Conservation (phyloP, 441 rosid genomes). For the Bruguiera hainesii region DNA sequence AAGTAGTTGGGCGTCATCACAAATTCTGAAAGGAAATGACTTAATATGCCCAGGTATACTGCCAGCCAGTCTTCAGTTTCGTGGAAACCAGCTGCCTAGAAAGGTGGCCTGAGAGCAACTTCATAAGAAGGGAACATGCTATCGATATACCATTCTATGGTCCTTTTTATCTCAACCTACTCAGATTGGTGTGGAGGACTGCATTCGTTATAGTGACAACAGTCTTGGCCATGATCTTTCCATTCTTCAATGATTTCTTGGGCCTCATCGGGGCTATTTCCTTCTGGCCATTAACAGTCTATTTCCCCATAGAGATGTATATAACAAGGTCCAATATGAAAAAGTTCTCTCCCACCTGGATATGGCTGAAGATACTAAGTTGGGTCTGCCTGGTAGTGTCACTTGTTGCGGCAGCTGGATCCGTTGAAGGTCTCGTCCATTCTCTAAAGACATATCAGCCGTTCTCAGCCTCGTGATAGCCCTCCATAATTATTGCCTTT, state of each 20-base stretch:
- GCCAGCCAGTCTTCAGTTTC: slow-evolving; percentile 65
- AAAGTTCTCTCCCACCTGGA: slow-evolving; percentile 60
- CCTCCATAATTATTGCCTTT: too few relatives aligned
- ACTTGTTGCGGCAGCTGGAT: slow-evolving; percentile 65
- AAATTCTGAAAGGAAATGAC: background rate
- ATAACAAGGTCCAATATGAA: slow-evolving; percentile 49
- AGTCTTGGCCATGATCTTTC: slow-evolving; percentile 69
- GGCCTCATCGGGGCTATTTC: slow-evolving; percentile 75
- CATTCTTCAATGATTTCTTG: slow-evolving; percentile 78
- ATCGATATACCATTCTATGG: slow-evolving; percentile 47
- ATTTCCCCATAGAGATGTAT: slow-evolving; percentile 82
- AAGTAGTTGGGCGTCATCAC: background rate
- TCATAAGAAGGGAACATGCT: slow-evolving; percentile 46
- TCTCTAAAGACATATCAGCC: slow-evolving; percentile 68
- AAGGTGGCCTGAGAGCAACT: slow-evolving; percentile 61
- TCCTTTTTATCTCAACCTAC: slow-evolving; percentile 39
- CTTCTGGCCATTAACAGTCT: slow-evolving; percentile 82
- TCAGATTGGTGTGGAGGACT: slow-evolving; percentile 70
- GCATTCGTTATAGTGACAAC: slow-evolving; percentile 57
- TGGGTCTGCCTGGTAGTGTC: slow-evolving; percentile 57
- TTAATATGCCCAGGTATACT: slow-evolving; percentile 49
- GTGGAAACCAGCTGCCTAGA: slow-evolving; percentile 47
- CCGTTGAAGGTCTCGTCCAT: slow-evolving; percentile 60
- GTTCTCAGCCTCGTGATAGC: slow-evolving; percentile 30
- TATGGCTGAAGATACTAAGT: slow-evolving; percentile 58